Evolutionary conservation across 192 early-diverging fungal genomes (phyloP).

Genomic region (Helicostylum pulchrum): DNA sequence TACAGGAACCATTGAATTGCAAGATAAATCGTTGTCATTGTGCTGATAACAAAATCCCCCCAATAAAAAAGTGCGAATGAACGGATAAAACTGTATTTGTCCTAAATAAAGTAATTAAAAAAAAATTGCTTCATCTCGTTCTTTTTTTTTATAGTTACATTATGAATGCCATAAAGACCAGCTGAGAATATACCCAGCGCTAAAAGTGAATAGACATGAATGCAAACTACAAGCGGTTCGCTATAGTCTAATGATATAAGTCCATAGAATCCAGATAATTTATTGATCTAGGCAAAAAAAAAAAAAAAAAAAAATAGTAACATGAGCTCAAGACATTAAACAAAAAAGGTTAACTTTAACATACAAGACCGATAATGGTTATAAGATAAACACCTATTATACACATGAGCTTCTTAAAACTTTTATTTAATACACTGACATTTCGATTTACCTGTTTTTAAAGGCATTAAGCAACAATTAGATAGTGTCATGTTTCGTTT

Average conservation of each 20-base stretch:
- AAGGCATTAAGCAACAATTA: slow-evolving; percentile 2
- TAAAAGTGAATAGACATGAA: slow-evolving; percentile 33
- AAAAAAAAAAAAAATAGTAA: no score
- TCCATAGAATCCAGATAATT: slow-evolving; percentile 36
- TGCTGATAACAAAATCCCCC: slow-evolving; percentile 30
- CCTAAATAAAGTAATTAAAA: slow-evolving; percentile 10
- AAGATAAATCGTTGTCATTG: slow-evolving; percentile 25
- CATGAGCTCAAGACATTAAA: neutral
- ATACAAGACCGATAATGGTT: slow-evolving; percentile 19
- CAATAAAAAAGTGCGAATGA: slow-evolving; percentile 35
- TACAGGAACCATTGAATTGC: slow-evolving; percentile 33
- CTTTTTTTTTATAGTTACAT: slow-evolving; percentile 16
- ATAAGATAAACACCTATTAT: slow-evolving; percentile 17
- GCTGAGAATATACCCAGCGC: slow-evolving; percentile 18
- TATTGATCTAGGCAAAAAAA: slow-evolving; percentile 31
- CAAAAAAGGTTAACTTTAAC: neutral
- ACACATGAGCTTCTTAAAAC: neutral
- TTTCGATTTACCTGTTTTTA: slow-evolving; percentile 11
- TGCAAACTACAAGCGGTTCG: slow-evolving; percentile 14
- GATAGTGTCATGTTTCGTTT: no score
- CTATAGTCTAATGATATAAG: slow-evolving; percentile 30
- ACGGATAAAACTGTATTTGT: slow-evolving; percentile 18
- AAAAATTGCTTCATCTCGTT: neutral
- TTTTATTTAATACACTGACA: neutral
- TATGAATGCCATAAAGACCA: slow-evolving; percentile 29